Base-by-base conservation (phyloP, 352 stramenopile genomes). In the Globisporangium spinosum region DNA sequence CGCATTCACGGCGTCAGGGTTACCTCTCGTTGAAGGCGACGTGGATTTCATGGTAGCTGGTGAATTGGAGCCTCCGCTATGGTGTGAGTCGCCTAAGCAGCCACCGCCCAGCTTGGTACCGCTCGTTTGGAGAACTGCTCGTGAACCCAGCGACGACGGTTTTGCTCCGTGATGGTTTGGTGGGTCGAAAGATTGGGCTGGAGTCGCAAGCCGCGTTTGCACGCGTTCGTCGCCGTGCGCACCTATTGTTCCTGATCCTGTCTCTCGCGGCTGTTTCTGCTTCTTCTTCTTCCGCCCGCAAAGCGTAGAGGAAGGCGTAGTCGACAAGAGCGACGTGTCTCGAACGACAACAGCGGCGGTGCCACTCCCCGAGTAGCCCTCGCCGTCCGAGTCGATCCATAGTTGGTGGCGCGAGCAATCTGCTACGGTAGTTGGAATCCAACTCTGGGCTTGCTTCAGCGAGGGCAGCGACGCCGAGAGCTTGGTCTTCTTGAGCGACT, bases 211-310 rank as follows among this genome's bases (percentile, higher is more conserved):
- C 7, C 58, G 65, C 22, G 47, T 38, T 56, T 70, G 65, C 8
- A 58, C 58, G 38, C 65, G 71, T 45, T 82, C 75, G 73, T 79
- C 75, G 62, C 79, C 72, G 71, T 76, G 71, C 47, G 67, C 61
- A 47, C 61, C 67, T 77, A 79, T 83, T 10, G 68, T 78, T 53
- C 12, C 65, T 58, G 62, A 61, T 23, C 62, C 68, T 65, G 54
- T 70, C 65, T 40, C 22, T 58, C 57, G 55, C 27, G 38, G 64
- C 73, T 63, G 59, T 45, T 53, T 63, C 51, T 68, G 66, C 4
- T 32, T 32, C 23, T 77, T 72, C 29, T 78, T 77, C 40, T 70
- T 80, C 17, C 75, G 67, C 7, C 69, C 75, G 63, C 73, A 69
- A 55, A 80, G 70, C 40, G 68, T 72, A 17, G 62, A 43, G 25